phyloP scores from a whole-genome alignment of 306 rosid genomes.

The Sicyos edulis region DNA sequence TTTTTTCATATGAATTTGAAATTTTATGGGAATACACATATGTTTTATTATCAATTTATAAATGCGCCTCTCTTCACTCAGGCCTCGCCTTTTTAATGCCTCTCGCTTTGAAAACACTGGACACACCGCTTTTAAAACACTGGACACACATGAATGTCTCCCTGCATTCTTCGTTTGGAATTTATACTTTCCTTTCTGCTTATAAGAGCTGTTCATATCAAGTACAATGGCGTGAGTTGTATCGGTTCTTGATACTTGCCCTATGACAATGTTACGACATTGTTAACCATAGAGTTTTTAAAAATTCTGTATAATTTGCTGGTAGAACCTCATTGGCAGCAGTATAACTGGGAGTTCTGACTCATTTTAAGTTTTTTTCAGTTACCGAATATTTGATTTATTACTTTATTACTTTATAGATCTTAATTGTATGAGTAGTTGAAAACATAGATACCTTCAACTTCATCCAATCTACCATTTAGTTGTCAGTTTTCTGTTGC shows the following conservation, averaged over 20 bases:
- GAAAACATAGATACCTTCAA: not conserved
- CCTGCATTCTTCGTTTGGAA: not conserved
- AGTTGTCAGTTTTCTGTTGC: slow-evolving; percentile 29
- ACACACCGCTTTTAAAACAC: too few relatives aligned
- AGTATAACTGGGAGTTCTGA: not conserved
- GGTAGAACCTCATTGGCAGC: slow-evolving; percentile 1
- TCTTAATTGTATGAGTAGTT: not conserved
- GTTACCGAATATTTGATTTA: not conserved
- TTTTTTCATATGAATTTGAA: too few relatives aligned
- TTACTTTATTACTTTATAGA: not conserved
- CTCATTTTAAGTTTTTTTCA: not conserved
- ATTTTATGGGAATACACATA: too few relatives aligned
- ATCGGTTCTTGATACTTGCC: not conserved
- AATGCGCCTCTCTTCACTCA: too few relatives aligned
- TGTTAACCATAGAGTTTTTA: not conserved
- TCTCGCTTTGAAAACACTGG: too few relatives aligned
- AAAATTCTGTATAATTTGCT: not conserved
- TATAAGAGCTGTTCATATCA: not conserved
- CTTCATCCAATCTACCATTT: not conserved
- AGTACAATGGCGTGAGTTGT: not conserved
- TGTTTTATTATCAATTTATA: too few relatives aligned
- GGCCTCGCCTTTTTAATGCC: too few relatives aligned
- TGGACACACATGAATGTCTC: not conserved
- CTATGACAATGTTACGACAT: not conserved
- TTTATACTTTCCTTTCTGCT: not conserved